Conservation (phyloP, 2,329 filamentous ascomycete genomes). For the Clonostachys byssicola region DNA sequence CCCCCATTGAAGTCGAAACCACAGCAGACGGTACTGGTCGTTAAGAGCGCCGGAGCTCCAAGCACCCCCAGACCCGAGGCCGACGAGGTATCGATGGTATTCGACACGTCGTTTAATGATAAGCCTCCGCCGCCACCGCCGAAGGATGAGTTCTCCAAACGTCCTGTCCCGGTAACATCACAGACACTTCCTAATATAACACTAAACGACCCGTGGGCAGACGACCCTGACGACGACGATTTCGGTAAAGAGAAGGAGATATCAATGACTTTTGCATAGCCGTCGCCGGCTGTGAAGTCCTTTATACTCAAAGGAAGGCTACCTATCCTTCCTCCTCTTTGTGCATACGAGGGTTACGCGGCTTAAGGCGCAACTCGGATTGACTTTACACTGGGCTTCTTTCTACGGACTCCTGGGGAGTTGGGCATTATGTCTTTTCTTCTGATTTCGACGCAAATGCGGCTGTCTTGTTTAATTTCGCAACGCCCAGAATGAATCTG, state of each 20-base stretch:
- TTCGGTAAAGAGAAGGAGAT: constrained; percentile 73
- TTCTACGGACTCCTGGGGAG: too few relatives aligned
- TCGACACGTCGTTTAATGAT: constrained; percentile 59
- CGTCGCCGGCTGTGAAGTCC: too few relatives aligned
- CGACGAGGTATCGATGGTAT: constrained; percentile 64
- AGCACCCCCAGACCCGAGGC: constrained; percentile 3
- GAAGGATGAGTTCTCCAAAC: constrained; percentile 15
- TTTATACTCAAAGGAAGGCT: not conserved
- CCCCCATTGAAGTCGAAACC: constrained; percentile 18
- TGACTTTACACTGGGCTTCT: too few relatives aligned
- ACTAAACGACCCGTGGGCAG: constrained; percentile 65
- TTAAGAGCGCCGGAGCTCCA: constrained; percentile 2
- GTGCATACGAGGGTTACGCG: too few relatives aligned
- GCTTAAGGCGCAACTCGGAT: too few relatives aligned
- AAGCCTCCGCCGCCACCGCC: not conserved
- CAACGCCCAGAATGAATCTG: too few relatives aligned
- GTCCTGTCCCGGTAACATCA: constrained; percentile 25
- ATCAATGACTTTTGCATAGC: constrained; percentile 73
- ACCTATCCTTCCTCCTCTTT: too few relatives aligned
- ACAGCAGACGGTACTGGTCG: too few relatives aligned
- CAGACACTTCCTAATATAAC: constrained; percentile 46
- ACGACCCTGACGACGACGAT: constrained; percentile 61
- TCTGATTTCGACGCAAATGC: too few relatives aligned
- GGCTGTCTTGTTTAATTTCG: too few relatives aligned
- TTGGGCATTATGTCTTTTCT: too few relatives aligned